phyloP scores from a whole-genome alignment of 1,284 basidiomycete species.

The Veloporphyrellus conicus region DNA sequence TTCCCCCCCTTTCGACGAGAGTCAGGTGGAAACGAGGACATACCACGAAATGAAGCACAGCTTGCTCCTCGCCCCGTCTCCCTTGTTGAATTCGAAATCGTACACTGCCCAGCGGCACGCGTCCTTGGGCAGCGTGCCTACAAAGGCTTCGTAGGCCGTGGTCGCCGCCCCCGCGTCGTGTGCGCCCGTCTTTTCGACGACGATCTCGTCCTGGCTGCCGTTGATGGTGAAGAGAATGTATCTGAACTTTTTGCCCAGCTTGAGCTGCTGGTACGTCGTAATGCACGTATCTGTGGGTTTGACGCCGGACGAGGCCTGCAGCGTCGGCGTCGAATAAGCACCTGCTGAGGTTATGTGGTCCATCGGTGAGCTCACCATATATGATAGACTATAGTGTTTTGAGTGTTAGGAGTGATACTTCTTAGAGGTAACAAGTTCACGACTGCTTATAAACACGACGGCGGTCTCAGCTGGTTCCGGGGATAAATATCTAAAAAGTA shows the following conservation, averaged over 20 bases:
- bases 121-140: not conserved
- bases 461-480: not conserved
- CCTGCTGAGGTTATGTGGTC: not conserved
- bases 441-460: not conserved
- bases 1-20: not conserved
- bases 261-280: constrained; percentile 69
- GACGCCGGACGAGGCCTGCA: constrained; percentile 72
- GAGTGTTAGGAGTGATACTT: constrained; percentile 10
- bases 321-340: not conserved
- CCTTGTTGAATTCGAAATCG: constrained; percentile 85
- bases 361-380: constrained; percentile 16
- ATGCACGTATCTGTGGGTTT: constrained; percentile 61
- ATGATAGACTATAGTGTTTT: constrained; percentile 3
- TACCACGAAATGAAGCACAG: constrained; percentile 83
- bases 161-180: not conserved
- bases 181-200: constrained; percentile 57
- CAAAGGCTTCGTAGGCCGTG: constrained; percentile 62
- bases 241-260: constrained; percentile 77
- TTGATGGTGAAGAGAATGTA: constrained; percentile 85
- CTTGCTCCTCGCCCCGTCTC: constrained; percentile 78
- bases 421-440: not conserved
- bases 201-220: constrained; percentile 66
- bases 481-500: too few species aligned
- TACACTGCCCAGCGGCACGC: not conserved
- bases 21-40: not conserved